A percentile compares a stretch with the other conserved stretches of the same genome.
phyloP scores from a whole-genome alignment of 495 filamentous ascomycete species.

The Pseudotulostoma volvatum region DNA sequence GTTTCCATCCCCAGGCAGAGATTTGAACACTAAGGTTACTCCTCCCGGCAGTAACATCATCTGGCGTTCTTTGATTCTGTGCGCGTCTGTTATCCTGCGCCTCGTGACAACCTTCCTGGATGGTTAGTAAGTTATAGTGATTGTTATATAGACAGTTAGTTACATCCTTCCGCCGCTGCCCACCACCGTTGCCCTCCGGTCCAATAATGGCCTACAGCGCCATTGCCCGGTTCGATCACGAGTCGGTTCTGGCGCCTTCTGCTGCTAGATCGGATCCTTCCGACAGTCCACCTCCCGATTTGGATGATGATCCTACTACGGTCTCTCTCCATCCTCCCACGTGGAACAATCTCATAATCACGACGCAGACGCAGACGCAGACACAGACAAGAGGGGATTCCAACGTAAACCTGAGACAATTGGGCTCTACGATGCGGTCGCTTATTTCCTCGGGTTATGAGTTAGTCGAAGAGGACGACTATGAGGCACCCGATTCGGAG shows the following conservation, averaged over 20 bases:
- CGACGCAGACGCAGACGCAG: constrained; percentile 10
- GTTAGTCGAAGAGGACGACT: constrained; percentile 31
- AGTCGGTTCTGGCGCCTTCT: constrained; percentile 21
- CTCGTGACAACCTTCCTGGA: too few relatives aligned
- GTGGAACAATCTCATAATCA: constrained; percentile 12
- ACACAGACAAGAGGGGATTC: constrained; percentile 15
- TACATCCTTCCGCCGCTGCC: background rate
- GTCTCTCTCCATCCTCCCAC: constrained; percentile 4
- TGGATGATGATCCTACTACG: constrained; percentile 14
- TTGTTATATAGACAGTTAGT: background rate
- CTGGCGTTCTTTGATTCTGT: too few relatives aligned
- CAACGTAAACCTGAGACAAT: constrained; percentile 10
- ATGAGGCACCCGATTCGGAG: constrained; percentile 10
- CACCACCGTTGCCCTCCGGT: constrained; percentile 3
- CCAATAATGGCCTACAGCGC: constrained; percentile 32
- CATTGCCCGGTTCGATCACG: constrained; percentile 29
- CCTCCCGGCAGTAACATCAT: too few relatives aligned
- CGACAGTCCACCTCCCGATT: constrained; percentile 15
- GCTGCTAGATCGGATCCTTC: constrained; percentile 21
- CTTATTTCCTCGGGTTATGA: constrained; percentile 29
- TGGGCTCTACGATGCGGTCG: constrained; percentile 27
- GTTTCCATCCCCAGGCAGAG: too few relatives aligned
- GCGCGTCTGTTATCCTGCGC: too few relatives aligned
- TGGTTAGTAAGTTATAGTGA: too few relatives aligned
- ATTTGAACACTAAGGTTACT: too few relatives aligned